phyloP scores from a whole-genome alignment of 2,329 filamentous ascomycete species.

The Ambrosiella beaveri region DNA sequence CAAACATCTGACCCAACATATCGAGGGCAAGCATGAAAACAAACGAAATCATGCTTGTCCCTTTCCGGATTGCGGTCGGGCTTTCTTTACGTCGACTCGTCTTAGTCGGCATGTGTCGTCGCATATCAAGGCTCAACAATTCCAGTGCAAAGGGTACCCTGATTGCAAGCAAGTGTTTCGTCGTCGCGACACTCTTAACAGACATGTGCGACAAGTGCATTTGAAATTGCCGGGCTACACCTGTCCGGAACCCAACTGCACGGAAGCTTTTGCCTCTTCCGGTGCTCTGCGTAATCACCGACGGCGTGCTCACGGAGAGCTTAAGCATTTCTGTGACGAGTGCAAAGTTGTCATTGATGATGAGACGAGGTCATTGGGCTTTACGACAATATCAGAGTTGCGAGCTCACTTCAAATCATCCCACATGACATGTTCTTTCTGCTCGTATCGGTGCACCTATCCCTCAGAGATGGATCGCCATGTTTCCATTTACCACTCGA shows the following conservation, averaged over 20 bases:
- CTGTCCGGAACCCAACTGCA: conserved; percentile 47
- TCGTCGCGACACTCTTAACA: conserved; percentile 71
- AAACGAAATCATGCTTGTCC: conserved; percentile 54
- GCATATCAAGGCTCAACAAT: conserved; percentile 61
- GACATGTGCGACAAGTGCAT: conserved; percentile 65
- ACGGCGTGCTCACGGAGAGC: conserved; percentile 49
- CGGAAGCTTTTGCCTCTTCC: conserved; percentile 54
- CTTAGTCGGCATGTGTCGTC: conserved; percentile 62
- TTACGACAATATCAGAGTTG: conserved; percentile 54
- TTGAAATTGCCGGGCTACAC: conserved; percentile 52
- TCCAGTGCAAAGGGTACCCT: conserved; percentile 51
- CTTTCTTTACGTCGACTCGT: conserved; percentile 63
- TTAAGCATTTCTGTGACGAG: conserved; percentile 60
- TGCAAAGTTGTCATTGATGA: conserved; percentile 35
- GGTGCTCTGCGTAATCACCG: conserved; percentile 55
- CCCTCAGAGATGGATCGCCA: conserved; percentile 56
- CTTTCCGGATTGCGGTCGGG: conserved; percentile 58
- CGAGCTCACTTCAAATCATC: conserved; percentile 54
- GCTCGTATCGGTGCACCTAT: conserved; percentile 49
- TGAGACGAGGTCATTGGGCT: conserved; percentile 33
- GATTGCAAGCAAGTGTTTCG: conserved; percentile 65
- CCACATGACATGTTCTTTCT: conserved; percentile 63
- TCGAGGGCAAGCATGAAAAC: conserved; percentile 63
- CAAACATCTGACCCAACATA: conserved; percentile 71
- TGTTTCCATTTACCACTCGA: conserved; percentile 59